Evolutionary conservation across 768 basidiomycete species (phyloP), one percentile per base, ranked within the genome.

Genomic region (Amanita rubescens): DNA sequence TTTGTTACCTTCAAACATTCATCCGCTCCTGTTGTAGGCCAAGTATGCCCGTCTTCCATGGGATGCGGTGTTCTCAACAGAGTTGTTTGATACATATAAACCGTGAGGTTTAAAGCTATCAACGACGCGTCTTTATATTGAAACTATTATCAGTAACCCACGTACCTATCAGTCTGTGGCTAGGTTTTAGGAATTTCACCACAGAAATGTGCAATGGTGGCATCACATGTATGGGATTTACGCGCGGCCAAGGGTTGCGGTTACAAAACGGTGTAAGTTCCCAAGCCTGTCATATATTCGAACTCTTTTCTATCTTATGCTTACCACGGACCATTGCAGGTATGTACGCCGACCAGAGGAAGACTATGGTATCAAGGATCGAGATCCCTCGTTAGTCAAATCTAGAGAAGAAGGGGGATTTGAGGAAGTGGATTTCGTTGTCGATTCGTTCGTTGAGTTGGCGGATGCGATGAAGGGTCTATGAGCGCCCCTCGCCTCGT

Each of bases 81-180:
- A 84, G 52, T 66, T 86, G 15, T 81, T 85, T 46, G 69, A 71
- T 8, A 75, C 77, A 0, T 86, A 77, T 70, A 87, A 87, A 61
- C 82, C 85, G 84, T 85, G 41, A 35, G 80, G 66, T 34, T 35
- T 30, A 30, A 17, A 37, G 46, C 19, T 17, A 46, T 6, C 27
- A 9, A 19, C 1, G 32, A 11, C 4, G 12, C 32, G n/a, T 35
- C 32, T 3, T 4, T 34, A 14, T 25, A 3, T 38, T 11, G 12
- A 25, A 15, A 30, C 35, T 25, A 20, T 42, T 30, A 8, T 22
- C 55, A 82, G 81, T 2, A 77, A 78, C 60, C 75, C 75, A 8
- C 68, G 75, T 38, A 70, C 76, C 0, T 87, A 86, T 58, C 64
- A 72, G 1, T 70, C 73, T 2, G 76, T 78, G 1, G 63, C 74